A percentile compares a stretch with the other conserved stretches of the same genome.
Conservation (phyloP, 1,284 basidiomycete species). For the Trametes sp. region DNA sequence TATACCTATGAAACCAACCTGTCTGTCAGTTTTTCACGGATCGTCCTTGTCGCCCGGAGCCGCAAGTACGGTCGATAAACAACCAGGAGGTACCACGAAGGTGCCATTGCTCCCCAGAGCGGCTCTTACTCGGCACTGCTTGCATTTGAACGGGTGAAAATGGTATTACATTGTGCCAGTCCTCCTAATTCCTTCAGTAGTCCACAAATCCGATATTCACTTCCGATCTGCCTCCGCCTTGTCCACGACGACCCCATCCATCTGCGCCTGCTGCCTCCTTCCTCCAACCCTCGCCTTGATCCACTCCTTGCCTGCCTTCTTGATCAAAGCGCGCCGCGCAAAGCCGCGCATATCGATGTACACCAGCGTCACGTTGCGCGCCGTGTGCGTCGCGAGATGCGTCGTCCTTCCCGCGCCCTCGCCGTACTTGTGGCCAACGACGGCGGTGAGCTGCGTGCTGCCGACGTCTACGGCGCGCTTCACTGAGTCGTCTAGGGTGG, state of each 20-base stretch:
- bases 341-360: conserved; percentile 81
- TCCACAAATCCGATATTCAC: neutral
- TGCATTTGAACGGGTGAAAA: neutral
- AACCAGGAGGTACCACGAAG: too few relatives aligned
- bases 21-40: too few relatives aligned
- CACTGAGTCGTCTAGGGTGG: conserved; percentile 73
- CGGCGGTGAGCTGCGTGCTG: conserved; percentile 60
- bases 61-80: too few relatives aligned
- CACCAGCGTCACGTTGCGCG: conserved; percentile 76
- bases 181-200: neutral
- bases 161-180: neutral
- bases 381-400: conserved; percentile 65
- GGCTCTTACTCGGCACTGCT: too few relatives aligned
- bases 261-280: conserved; percentile 15
- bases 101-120: too few relatives aligned
- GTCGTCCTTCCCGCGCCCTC: conserved; percentile 63
- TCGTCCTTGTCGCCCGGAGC: too few relatives aligned
- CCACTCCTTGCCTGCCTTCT: conserved; percentile 62
- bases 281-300: conserved; percentile 49
- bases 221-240: conserved; percentile 11
- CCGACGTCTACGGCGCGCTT: conserved; percentile 66
- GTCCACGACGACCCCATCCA: conserved; percentile 30
- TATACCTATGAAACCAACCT: too few relatives aligned
- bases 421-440: conserved; percentile 76
- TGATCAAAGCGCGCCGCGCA: conserved; percentile 73